These are phyloP conservation scores for Aegilops tauschii DNA, from an alignment of 176 grass and related monocot species.

Conservation along the genomic window DNA sequence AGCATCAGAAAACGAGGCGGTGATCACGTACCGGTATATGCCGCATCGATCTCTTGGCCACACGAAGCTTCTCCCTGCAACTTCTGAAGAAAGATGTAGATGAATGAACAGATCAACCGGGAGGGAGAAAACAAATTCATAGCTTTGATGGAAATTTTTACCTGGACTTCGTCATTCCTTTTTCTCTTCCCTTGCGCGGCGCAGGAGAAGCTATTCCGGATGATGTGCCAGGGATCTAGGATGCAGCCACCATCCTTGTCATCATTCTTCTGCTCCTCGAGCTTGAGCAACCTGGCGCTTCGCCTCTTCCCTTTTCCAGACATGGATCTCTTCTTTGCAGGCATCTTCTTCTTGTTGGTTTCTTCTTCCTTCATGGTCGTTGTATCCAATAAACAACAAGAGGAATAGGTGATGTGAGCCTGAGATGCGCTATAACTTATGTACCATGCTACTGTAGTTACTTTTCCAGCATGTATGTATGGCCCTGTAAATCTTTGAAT, in stretches of 20 bases:
- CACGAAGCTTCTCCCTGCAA: slow-evolving; percentile 44
- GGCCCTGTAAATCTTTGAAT: not conserved
- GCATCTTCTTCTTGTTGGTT: slow-evolving; percentile 3
- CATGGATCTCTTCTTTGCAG: slow-evolving; percentile 21
- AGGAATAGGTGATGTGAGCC: not conserved
- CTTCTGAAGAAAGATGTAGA: slow-evolving; percentile 15
- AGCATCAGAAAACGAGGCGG: not conserved
- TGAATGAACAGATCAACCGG: not conserved
- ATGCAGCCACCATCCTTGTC: slow-evolving; percentile 13
- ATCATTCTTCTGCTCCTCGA: slow-evolving; percentile 59
- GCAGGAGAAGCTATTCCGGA: slow-evolving; percentile 35
- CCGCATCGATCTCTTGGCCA: slow-evolving; percentile 14
- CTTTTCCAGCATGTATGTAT: slow-evolving; percentile 25
- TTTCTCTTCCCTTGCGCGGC: slow-evolving; percentile 41
- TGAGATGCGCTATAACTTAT: slow-evolving; percentile 2
- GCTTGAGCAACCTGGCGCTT: slow-evolving; percentile 60
- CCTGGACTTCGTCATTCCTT: slow-evolving; percentile 39
- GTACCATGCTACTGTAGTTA: not conserved
- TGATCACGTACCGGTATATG: not conserved
- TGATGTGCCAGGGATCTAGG: slow-evolving; percentile 42
- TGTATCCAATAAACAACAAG: not conserved
- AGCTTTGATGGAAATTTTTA: not conserved
- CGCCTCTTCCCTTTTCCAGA: slow-evolving; percentile 65
- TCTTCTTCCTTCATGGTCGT: not conserved
- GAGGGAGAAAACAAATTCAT: not conserved